Conservation (phyloP, 2,329 filamentous ascomycete genomes). For the Apiospora arundinis region DNA sequence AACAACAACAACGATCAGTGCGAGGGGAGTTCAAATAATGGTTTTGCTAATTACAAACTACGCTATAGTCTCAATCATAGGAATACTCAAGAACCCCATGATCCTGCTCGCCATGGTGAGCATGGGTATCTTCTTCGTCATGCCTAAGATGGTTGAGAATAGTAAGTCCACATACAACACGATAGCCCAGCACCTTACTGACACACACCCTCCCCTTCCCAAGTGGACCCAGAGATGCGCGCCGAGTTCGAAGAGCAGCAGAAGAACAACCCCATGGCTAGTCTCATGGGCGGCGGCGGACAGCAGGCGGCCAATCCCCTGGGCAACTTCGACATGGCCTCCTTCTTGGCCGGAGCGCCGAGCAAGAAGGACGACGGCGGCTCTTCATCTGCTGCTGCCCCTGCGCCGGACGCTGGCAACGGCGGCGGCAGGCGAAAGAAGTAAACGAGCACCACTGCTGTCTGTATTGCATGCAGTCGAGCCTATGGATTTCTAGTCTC, state of each 20-base stretch:
- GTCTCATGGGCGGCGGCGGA: slow-evolving; percentile 56
- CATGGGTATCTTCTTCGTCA: slow-evolving; percentile 83
- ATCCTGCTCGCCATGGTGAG: slow-evolving; percentile 88
- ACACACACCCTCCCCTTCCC: background rate
- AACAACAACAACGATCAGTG: background rate
- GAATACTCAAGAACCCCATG: slow-evolving; percentile 93
- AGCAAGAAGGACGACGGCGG: slow-evolving; percentile 47
- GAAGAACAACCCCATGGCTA: slow-evolving; percentile 72
- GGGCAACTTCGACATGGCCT: slow-evolving; percentile 66
- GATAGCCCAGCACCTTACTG: background rate
- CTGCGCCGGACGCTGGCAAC: slow-evolving; percentile 28
- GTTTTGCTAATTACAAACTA: background rate
- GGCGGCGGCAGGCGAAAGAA: slow-evolving; percentile 49
- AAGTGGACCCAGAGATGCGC: slow-evolving; percentile 96
- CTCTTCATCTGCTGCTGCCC: slow-evolving; percentile 34
- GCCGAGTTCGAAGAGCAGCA: slow-evolving; percentile 93
- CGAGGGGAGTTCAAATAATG: background rate
- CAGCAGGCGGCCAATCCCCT: slow-evolving; percentile 50
- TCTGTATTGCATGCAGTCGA: background rate
- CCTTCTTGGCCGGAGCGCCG: slow-evolving; percentile 65
- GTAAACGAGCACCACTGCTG: slow-evolving; percentile 29
- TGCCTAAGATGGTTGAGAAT: slow-evolving; percentile 95
- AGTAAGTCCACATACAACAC: slow-evolving; percentile 66
- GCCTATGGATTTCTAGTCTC: background rate
- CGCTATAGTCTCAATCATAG: slow-evolving; percentile 76